Base-by-base conservation (phyloP, 2,329 filamentous ascomycete species). In the Daldinia eschscholtzii region DNA sequence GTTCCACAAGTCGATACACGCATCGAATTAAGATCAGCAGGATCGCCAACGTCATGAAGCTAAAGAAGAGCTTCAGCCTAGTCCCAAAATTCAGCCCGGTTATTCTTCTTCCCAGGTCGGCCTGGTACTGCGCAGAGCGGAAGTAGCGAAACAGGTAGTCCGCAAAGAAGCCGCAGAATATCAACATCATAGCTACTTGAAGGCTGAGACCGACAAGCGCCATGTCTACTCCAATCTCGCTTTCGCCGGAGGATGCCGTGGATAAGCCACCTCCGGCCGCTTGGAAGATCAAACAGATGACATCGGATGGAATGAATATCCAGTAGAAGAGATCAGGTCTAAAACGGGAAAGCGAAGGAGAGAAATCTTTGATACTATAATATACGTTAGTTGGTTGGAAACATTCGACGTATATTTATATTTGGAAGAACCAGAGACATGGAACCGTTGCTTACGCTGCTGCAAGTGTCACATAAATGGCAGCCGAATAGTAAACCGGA, bases 401-500 rank as follows among this genome's bases (percentile, higher is more conserved):
- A 30, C 6, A 30, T 26, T 26, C 15, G 6, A 42, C 2, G 26
- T 48, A 18, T 33, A n/a, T 1, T 5, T 41, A 26, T 46, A 18
- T 37, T 15, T n/a, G 6, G n/a, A 15, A 26, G 26, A 33, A 15
- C 18, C 4, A 13, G 37, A 20, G 13, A 30, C 3, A 50, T 3
- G 23, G 23, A 20, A 18, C 28, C 0, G 18, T 50, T 33, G 33
- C 18, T 64, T 39, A 59, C 57, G 57, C 57, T 6, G 57, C 41
- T 15, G 57, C 57, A n/a, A 76, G 80, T 70, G 87, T 90, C 61
- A 92, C 85, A 76, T 92, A 92, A 75, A 92, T 88, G 65, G 88
- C 88, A 0, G 89, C 90, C 30, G 87, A 84, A 73, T 86, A 84
- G 77, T 87, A 89, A 61, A 87, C 86, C 9, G 85, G 85, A 0